Evolutionary conservation across 2,329 filamentous ascomycete species (phyloP).

Genomic region (Cladosporium phlei): DNA sequence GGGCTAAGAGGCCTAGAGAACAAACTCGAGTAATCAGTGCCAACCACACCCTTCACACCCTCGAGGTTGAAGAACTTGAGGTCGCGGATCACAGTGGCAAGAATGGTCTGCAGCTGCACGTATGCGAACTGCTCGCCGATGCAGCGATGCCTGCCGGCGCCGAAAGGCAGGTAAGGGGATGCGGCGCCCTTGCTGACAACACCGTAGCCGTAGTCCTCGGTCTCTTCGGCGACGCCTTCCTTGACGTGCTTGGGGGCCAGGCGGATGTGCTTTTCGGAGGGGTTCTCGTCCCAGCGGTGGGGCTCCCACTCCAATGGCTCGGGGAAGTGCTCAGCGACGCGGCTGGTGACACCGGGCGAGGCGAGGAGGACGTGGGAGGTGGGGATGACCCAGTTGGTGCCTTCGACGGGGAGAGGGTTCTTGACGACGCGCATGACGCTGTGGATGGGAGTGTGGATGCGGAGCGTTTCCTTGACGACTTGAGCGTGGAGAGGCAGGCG

Average conservation of each 20-base stretch:
- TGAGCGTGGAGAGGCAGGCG: conserved; percentile 77
- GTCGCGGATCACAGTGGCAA: conserved; percentile 67
- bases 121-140: conserved; percentile 97
- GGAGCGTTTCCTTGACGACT: conserved; percentile 86
- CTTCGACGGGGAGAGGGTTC: conserved; percentile 75
- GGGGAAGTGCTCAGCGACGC: conserved; percentile 71
- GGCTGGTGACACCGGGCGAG: conserved; percentile 75
- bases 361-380: conserved; percentile 75
- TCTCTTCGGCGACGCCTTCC: conserved; percentile 47
- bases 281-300: conserved; percentile 76
- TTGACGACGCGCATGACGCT: conserved; percentile 92
- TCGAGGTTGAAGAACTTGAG: conserved; percentile 77
- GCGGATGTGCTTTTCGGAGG: conserved; percentile 35
- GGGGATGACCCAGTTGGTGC: conserved; percentile 78
- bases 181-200: conserved; percentile 84
- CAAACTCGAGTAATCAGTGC: conserved; percentile 59
- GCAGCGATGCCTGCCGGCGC: conserved; percentile 85
- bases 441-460: conserved; percentile 88
- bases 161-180: conserved; percentile 90
- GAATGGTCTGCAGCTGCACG: conserved; percentile 81
- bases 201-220: conserved; percentile 90
- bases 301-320: conserved; percentile 81
- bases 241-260: conserved; percentile 27
- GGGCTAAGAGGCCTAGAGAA: conserved; percentile 44
- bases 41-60: conserved; percentile 64